phyloP scores from a whole-genome alignment of 768 basidiomycete genomes.

The Lentinula sp. region DNA sequence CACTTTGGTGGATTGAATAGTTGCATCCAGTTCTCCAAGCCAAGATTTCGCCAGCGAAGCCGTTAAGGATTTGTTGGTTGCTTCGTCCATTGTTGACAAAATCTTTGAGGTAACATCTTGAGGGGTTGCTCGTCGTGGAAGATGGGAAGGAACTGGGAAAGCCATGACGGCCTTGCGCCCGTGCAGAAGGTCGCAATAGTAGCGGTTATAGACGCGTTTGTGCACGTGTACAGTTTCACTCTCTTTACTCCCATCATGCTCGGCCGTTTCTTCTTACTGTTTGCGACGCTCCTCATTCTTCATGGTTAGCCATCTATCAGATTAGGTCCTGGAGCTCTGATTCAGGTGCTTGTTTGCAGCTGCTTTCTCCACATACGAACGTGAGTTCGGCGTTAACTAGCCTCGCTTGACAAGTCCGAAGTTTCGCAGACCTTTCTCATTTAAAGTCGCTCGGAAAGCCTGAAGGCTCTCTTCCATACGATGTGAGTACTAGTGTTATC shows the following conservation, averaged over 20 bases:
- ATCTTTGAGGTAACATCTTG: conserved; percentile 69
- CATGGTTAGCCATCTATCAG: conserved; percentile 37
- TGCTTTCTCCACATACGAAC: conserved; percentile 77
- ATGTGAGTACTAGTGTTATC: conserved; percentile 38
- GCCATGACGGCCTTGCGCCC: conserved; percentile 44
- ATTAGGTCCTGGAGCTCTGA: neutral
- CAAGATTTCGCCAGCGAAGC: conserved; percentile 61
- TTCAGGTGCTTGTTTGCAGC: conserved; percentile 32
- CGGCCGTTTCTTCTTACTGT: conserved; percentile 37
- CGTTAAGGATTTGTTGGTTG: conserved; percentile 50
- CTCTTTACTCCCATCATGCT: conserved; percentile 28
- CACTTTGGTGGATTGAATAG: conserved; percentile 71
- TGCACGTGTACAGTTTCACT: conserved; percentile 4
- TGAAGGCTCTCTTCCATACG: conserved; percentile 57
- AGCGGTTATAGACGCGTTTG: conserved; percentile 1
- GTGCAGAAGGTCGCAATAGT: neutral
- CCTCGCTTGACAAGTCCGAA: neutral
- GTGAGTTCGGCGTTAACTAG: conserved; percentile 31
- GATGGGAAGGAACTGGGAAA: conserved; percentile 66
- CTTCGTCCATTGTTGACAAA: conserved; percentile 63
- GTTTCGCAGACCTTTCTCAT: conserved; percentile 58
- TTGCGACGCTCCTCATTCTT: conserved; percentile 42
- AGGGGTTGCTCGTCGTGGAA: conserved; percentile 55
- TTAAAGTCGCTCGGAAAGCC: conserved; percentile 71
- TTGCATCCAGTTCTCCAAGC: conserved; percentile 66